These are phyloP conservation scores for Parathielavia hyrcaniae DNA, from an alignment of 495 filamentous ascomycete genomes.

Conservation along the genomic window DNA sequence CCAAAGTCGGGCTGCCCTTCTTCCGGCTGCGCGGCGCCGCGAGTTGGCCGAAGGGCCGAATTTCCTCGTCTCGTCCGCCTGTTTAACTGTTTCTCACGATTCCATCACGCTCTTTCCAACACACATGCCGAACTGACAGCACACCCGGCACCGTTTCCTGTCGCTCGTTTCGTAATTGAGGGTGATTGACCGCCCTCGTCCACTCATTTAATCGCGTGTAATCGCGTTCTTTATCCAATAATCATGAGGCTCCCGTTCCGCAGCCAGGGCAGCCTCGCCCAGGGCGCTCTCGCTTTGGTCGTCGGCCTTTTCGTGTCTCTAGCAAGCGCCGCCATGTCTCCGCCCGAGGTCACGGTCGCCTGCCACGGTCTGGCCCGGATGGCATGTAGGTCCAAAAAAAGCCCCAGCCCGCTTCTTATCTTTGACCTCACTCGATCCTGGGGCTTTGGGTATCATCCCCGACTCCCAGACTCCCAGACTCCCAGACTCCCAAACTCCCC, in stretches of 20 bases:
- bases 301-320: constrained; percentile 12
- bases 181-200: constrained; percentile 10
- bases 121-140: not conserved
- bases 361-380: constrained; percentile 24
- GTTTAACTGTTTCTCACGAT: not conserved
- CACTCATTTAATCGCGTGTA: constrained; percentile 8
- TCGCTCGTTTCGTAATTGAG: constrained; percentile 8
- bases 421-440: not conserved
- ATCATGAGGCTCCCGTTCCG: constrained; percentile 5
- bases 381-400: constrained; percentile 1
- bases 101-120: not conserved
- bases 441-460: no score
- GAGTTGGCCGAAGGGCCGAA: no score
- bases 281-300: constrained; percentile 7
- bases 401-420: no score
- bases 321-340: constrained; percentile 19
- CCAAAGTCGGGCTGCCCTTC: no score
- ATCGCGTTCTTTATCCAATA: not conserved
- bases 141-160: not conserved
- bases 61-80: not conserved
- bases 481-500: no score
- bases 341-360: constrained; percentile 17
- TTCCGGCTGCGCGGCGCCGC: no score
- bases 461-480: no score
- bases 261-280: not conserved